Evolutionary conservation across 768 basidiomycete species (phyloP).

Genomic region (Panaeolus papilionaceus): DNA sequence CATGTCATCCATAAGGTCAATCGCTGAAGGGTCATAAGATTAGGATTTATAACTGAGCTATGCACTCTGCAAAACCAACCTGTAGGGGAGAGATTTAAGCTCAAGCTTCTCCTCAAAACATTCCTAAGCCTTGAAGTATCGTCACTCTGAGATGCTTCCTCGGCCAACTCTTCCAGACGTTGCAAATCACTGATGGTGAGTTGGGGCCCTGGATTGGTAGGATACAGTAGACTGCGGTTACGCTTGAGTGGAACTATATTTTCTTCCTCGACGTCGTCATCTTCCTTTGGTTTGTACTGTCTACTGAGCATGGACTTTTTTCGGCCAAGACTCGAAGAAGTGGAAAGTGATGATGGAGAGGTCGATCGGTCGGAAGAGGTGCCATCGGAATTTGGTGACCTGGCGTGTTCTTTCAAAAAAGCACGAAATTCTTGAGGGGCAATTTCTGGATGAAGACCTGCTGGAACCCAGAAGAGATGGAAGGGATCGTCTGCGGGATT

Average conservation of each 20-base stretch:
- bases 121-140: slow-evolving; percentile 83
- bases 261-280: slow-evolving; percentile 77
- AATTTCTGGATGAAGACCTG: slow-evolving; percentile 95
- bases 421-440: slow-evolving; percentile 95
- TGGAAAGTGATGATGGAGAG: slow-evolving; percentile 47
- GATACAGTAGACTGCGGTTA: slow-evolving; percentile 70
- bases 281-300: slow-evolving; percentile 85
- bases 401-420: slow-evolving; percentile 93
- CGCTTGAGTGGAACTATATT: slow-evolving; percentile 70
- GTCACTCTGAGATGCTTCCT: slow-evolving; percentile 84
- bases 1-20: slow-evolving; percentile 72
- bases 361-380: slow-evolving; percentile 45
- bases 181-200: slow-evolving; percentile 95
- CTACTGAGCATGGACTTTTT: slow-evolving; percentile 94
- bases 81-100: slow-evolving; percentile 84
- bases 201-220: slow-evolving; percentile 73
- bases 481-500: slow-evolving; percentile 75
- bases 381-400: slow-evolving; percentile 57
- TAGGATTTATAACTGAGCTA: slow-evolving; percentile 25
- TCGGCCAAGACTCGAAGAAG: slow-evolving; percentile 65
- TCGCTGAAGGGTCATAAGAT: slow-evolving; percentile 44
- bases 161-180: slow-evolving; percentile 89
- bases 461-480: slow-evolving; percentile 98
- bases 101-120: slow-evolving; percentile 84
- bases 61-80: slow-evolving; percentile 56